These are phyloP conservation scores for Kwoniella heveanensis DNA, from an alignment of 768 basidiomycete species.

Conservation along the genomic window DNA sequence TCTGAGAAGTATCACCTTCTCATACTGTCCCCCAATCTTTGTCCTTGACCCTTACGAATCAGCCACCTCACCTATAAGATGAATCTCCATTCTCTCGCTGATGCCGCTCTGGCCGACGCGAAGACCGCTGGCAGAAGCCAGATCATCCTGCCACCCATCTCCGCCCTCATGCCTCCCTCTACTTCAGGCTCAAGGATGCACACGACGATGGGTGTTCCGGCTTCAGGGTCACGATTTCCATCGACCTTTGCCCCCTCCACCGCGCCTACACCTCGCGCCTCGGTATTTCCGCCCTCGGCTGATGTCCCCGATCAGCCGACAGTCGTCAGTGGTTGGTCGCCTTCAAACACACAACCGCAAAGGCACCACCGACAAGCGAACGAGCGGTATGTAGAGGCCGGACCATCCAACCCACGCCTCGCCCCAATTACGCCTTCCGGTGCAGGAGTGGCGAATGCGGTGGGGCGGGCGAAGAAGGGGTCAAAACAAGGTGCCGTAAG, in stretches of 20 bases:
- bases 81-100: slow-evolving; percentile 5
- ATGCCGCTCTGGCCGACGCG: slow-evolving; percentile 12
- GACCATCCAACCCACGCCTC: background rate
- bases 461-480: background rate
- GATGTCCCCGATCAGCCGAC: slow-evolving; percentile 11
- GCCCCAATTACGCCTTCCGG: background rate
- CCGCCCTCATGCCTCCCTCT: slow-evolving; percentile 4
- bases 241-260: background rate
- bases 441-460: background rate
- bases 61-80: background rate
- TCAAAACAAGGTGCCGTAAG: background rate
- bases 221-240: slow-evolving; percentile 9
- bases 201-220: background rate
- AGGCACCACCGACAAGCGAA: background rate
- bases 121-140: background rate
- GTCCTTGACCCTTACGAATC: too few relatives aligned
- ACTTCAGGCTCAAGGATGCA: background rate
- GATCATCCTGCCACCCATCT: slow-evolving; percentile 10
- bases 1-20: too few relatives aligned
- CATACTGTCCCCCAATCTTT: too few relatives aligned
- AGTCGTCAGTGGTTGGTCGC: background rate
- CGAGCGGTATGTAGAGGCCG: background rate
- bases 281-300: background rate
- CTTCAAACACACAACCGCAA: background rate
- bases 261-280: background rate